Evolutionary conservation across 2,329 filamentous ascomycete species (phyloP).

Genomic region (Colletotrichum tofieldiae): DNA sequence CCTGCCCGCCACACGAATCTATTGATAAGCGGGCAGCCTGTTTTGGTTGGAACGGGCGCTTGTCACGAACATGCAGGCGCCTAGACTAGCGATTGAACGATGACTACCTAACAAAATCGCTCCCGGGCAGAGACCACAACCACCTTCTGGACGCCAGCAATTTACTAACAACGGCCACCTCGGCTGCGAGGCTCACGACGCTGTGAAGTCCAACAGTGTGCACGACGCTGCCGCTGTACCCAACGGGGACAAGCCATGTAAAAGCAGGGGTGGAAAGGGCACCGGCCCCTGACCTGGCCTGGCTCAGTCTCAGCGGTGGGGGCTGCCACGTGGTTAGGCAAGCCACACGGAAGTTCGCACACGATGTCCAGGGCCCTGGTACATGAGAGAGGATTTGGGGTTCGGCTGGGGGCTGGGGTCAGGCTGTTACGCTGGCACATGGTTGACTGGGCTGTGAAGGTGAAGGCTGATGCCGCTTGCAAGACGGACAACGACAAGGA

Average conservation of each 20-base stretch:
- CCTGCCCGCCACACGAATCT: constrained; percentile 9
- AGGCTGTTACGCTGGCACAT: constrained; percentile 35
- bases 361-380: constrained; percentile 32
- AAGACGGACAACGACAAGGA: neutral
- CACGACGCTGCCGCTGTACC: neutral
- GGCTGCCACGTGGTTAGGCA: constrained; percentile 41
- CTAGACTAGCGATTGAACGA: neutral
- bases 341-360: constrained; percentile 30
- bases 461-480: constrained; percentile 24
- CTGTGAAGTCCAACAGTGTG: neutral
- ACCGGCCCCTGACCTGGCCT: constrained; percentile 12
- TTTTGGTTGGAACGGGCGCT: neutral
- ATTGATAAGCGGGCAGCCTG: constrained; percentile 11
- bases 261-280: neutral
- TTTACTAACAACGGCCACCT: neutral
- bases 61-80: neutral
- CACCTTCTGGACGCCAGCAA: neutral
- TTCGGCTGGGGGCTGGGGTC: constrained; percentile 1
- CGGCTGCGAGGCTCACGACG: neutral
- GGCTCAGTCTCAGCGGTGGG: constrained; percentile 33
- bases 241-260: neutral
- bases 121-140: neutral
- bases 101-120: neutral
- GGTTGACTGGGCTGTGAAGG: constrained; percentile 28
- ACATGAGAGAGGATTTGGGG: too few relatives aligned